phyloP scores from a whole-genome alignment of 306 rosid genomes.

The Prunus mume region DNA sequence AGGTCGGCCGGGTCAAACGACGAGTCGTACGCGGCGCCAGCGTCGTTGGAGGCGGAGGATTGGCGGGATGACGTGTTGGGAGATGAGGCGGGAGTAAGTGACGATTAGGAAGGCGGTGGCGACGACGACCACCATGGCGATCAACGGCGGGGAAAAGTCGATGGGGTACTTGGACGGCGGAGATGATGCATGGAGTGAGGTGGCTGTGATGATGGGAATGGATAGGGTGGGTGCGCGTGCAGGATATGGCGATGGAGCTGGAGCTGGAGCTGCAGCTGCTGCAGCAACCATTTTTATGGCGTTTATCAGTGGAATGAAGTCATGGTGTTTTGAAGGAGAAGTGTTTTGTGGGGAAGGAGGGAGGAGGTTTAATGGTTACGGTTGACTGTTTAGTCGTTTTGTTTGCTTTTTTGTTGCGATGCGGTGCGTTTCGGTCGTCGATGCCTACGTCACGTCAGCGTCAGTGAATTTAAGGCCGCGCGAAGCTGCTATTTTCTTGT shows the following conservation, averaged over 20 bases:
- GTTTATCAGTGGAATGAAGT: not conserved
- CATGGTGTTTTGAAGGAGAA: not conserved
- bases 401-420: not conserved
- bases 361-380: constrained; percentile 7
- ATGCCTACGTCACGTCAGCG: constrained; percentile 21
- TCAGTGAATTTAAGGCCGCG: constrained; percentile 24
- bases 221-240: not conserved
- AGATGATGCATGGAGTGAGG: constrained; percentile 20
- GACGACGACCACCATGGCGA: constrained; percentile 86
- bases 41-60: constrained; percentile 41
- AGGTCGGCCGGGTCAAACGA: constrained; percentile 51
- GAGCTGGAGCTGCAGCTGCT: constrained; percentile 25
- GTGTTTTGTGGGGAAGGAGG: too few relatives aligned
- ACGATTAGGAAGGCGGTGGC: constrained; percentile 81
- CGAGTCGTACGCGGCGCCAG: constrained; percentile 54
- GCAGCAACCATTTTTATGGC: constrained; percentile 24
- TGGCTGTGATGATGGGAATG: constrained; percentile 3
- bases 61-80: constrained; percentile 72
- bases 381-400: constrained; percentile 15
- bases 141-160: constrained; percentile 81
- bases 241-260: constrained; percentile 17
- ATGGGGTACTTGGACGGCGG: constrained; percentile 53
- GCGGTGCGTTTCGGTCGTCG: not conserved
- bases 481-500: not conserved
- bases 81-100: constrained; percentile 81